Percentiles rank a stretch among this genome's conserved stretches.
Conservation (phyloP, 2,329 filamentous ascomycete species). For the Apiospora marii region DNA sequence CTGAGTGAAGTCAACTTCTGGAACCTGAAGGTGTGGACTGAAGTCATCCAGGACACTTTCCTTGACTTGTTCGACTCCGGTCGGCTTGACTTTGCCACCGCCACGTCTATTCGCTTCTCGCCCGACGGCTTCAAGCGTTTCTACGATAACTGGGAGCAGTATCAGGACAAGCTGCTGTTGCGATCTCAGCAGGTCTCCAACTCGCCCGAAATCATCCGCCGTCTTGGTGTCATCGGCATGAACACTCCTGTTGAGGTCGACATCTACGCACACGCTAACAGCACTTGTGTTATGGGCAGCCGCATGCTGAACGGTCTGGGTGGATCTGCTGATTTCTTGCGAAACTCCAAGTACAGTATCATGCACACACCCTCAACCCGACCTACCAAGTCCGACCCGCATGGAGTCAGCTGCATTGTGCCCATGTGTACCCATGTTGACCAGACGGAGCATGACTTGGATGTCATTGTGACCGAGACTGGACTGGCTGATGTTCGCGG, state of each 20-base stretch:
- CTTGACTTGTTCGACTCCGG: slow-evolving; percentile 91
- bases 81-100: slow-evolving; percentile 87
- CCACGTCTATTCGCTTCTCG: slow-evolving; percentile 89
- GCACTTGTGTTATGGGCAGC: slow-evolving; percentile 86
- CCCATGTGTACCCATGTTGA: slow-evolving; percentile 93
- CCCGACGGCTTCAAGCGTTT: slow-evolving; percentile 91
- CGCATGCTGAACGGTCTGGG: slow-evolving; percentile 82
- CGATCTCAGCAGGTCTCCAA: slow-evolving; percentile 90
- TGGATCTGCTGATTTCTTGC: slow-evolving; percentile 76
- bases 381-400: slow-evolving; percentile 82
- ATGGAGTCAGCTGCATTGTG: slow-evolving; percentile 86
- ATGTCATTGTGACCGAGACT: slow-evolving; percentile 80
- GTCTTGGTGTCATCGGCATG: slow-evolving; percentile 90
- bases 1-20: slow-evolving; percentile 83
- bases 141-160: slow-evolving; percentile 84
- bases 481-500: slow-evolving; percentile 88
- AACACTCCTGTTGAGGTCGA: slow-evolving; percentile 95
- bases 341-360: slow-evolving; percentile 79
- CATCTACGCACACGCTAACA: slow-evolving; percentile 94
- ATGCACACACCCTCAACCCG: slow-evolving; percentile 90
- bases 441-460: slow-evolving; percentile 91
- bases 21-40: slow-evolving; percentile 91
- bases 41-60: slow-evolving; percentile 92
- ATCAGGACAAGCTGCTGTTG: slow-evolving; percentile 82
- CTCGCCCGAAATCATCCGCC: slow-evolving; percentile 87